Base-by-base conservation (phyloP, 2,329 filamentous ascomycete species). In the Apiospora saccharicola region DNA sequence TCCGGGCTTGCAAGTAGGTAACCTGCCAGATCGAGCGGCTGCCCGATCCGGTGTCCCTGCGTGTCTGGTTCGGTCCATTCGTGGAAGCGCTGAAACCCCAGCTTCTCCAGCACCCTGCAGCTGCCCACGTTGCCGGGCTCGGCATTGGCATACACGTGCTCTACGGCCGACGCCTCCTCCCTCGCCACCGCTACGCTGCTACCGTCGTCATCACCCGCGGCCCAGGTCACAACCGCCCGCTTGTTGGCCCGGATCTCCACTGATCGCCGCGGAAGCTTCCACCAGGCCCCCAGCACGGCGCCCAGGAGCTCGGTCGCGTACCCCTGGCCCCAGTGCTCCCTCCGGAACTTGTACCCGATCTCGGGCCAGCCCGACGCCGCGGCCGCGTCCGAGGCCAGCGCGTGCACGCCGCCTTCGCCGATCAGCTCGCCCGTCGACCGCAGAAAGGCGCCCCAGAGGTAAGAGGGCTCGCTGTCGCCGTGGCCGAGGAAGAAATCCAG, bases 371-470 rank as follows among this genome's bases (percentile, higher is more conserved):
- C 71, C n/a, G 41, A 26, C 3, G 30, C 44, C 37, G 37, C 12
- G 13, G 37, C 46, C 22, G 46, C 51, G 46, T 71, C 61, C 22
- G 51, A 49, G 10, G 41, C 67, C 22, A 74, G 51, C 67, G 68
- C 49, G 47, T 74, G 73, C 43, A 74, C 71, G 37, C 73, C 73
- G 26, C 73, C 73, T 77, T 83, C 89, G 80, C 79, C 86, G 74
- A 80, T 88, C 79, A 78, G 86, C 53, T 41, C 85, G 75, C 82
- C 86, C 76, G 73, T 82, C 74, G 74, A 80, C 78, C 75, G 79
- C 24, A 79, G 70, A 64, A 80, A 80, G 6, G 76, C 74, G 0
- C 77, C 77, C 47, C 75, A 78, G 14, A 75, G 72, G 71, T 76
- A 79, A 10, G 57, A 12, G 57, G 57, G 34, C 26, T 26, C 49